phyloP scores from a whole-genome alignment of 306 rosid species.

The Malus asiatica region DNA sequence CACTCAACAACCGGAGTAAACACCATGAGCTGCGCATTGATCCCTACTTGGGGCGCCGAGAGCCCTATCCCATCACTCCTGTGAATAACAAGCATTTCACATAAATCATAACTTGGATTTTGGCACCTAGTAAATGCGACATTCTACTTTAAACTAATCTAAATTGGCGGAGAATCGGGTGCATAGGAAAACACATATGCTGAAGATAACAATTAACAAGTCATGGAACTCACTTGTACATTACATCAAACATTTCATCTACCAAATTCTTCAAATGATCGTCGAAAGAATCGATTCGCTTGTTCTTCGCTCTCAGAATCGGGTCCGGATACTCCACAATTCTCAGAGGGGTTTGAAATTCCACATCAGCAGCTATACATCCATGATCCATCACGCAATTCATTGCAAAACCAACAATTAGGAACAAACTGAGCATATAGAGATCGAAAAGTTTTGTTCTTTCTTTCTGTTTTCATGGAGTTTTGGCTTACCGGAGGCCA shows the following conservation, averaged over 20 bases:
- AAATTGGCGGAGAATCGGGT: no score
- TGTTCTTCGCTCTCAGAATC: slow-evolving; percentile 62
- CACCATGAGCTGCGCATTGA: slow-evolving; percentile 88
- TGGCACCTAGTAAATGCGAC: background rate
- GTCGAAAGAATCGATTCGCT: slow-evolving; percentile 56
- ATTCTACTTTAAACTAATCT: no score
- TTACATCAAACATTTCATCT: slow-evolving; percentile 77
- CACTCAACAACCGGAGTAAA: slow-evolving; percentile 81
- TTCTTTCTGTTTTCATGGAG: background rate
- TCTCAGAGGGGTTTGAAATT: slow-evolving; percentile 58
- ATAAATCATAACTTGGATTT: background rate
- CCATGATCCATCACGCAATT: background rate
- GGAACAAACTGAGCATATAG: background rate
- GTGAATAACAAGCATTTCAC: slow-evolving; percentile 25
- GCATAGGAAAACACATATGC: no score
- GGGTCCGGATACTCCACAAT: slow-evolving; percentile 79
- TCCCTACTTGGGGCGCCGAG: slow-evolving; percentile 92
- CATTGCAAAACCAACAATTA: background rate
- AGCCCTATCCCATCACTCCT: slow-evolving; percentile 87
- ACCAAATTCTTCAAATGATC: slow-evolving; percentile 68
- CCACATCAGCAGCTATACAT: slow-evolving; percentile 51
- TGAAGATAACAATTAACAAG: background rate
- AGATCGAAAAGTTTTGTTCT: background rate
- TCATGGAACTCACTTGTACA: slow-evolving; percentile 62
- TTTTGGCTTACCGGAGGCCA: slow-evolving; percentile 52